A percentile compares a stretch with the other conserved stretches of the same genome.
These are phyloP conservation scores for Ramalina peruviana DNA, from an alignment of 495 filamentous ascomycete genomes.

Conservation along the genomic window DNA sequence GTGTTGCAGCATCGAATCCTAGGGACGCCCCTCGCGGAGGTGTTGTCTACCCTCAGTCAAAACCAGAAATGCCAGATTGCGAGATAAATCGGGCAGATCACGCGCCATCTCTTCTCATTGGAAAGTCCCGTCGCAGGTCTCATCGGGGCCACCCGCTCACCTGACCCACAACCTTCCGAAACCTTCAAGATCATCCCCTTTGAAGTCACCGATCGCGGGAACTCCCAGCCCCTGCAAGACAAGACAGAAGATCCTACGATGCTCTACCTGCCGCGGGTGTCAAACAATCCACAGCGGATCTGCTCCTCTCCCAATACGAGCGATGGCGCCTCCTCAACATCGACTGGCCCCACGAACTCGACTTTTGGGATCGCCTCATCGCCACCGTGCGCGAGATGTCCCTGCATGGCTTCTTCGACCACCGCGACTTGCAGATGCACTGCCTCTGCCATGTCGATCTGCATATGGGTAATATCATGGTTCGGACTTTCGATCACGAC, in stretches of 20 bases:
- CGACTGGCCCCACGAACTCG: no score
- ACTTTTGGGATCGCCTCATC: neutral
- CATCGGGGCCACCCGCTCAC: neutral
- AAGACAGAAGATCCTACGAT: no score
- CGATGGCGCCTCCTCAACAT: neutral
- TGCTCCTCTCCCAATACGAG: neutral
- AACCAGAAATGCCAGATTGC: constrained; percentile 4
- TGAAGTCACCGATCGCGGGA: no score
- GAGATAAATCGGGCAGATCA: neutral
- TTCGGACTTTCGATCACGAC: constrained; percentile 4
- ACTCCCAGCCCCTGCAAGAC: no score
- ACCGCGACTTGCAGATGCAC: neutral
- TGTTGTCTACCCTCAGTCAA: constrained; percentile 6
- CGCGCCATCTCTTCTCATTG: neutral
- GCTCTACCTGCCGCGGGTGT: no score
- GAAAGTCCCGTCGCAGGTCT: constrained; percentile 4
- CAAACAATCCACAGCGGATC: no score
- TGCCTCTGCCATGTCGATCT: constrained; percentile 26
- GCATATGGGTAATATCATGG: constrained; percentile 25
- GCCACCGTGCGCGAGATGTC: constrained; percentile 3
- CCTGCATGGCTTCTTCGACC: constrained; percentile 2
- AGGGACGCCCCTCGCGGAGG: constrained; percentile 3
- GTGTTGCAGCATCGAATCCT: constrained; percentile 7
- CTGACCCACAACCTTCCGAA: neutral
- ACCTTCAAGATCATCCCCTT: constrained; percentile 7